These are phyloP conservation scores for Xylaria sp. DNA, from an alignment of 2,329 filamentous ascomycete genomes.

Conservation along the genomic window DNA sequence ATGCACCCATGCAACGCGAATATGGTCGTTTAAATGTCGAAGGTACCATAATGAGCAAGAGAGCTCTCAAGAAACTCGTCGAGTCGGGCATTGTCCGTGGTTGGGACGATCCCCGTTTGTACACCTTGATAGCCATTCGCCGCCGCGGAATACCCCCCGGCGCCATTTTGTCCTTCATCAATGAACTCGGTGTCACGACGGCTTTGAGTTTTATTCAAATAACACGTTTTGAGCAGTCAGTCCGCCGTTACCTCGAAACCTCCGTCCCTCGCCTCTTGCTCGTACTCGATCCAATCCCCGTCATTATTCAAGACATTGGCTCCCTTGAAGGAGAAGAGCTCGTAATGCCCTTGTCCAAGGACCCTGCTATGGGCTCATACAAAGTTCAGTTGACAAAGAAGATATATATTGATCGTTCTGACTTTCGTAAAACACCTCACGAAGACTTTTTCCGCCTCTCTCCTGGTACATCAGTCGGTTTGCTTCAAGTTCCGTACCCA, in stretches of 20 bases:
- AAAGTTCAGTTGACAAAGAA: background rate
- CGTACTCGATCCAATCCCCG: background rate
- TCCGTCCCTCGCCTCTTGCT: background rate
- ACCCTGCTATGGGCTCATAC: background rate
- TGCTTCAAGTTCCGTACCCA: background rate
- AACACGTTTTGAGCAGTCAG: background rate
- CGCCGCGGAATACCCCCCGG: background rate
- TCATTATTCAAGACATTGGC: background rate
- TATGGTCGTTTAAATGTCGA: constrained; percentile 70
- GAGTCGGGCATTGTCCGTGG: background rate
- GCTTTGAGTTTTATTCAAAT: background rate
- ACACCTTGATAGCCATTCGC: background rate
- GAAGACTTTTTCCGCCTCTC: background rate
- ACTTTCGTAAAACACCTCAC: constrained; percentile 2
- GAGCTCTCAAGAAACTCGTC: constrained; percentile 53
- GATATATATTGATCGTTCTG: background rate
- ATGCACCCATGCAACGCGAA: constrained; percentile 89
- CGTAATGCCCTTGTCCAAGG: background rate
- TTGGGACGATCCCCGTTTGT: constrained; percentile 1
- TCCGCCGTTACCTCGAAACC: background rate
- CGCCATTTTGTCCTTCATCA: background rate
- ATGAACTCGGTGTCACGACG: background rate
- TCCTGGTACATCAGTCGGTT: background rate
- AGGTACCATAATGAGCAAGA: constrained; percentile 89
- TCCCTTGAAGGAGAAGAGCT: background rate